Evolutionary conservation across 352 stramenopile genomes (phyloP), one percentile per base, ranked within the genome.

Genomic region (Globisporangium apiculatum): DNA sequence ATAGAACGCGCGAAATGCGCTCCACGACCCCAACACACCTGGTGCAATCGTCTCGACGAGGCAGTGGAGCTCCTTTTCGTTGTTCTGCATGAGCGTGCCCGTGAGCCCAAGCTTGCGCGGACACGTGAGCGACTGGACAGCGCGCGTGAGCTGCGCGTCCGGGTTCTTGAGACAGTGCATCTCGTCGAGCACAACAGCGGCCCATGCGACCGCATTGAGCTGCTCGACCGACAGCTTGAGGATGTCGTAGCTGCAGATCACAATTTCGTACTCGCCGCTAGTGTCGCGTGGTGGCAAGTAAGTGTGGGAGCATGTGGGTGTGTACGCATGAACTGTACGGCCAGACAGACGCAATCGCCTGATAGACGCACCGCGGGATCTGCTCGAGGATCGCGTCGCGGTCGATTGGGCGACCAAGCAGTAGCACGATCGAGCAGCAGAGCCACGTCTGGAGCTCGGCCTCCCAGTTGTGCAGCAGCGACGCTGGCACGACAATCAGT

Each of bases 391-490:
- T 83, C 14, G 65, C 59, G 35, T 79, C 65, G 1, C 83, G 78
- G 15, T 92, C 76, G 31, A 60, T 51, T 35, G 71, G 69, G 37
- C 86, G 87, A 4, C 83, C 83, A 36, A 83, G 71, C 8, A 92
- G 60, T 49, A 90, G 81, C 1, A 86, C 71, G 7, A 79, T 82
- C 9, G 57, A 71, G 37, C 77, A 87, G 18, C 76, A 84, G 65
- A 92, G 79, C 96, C 85, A 99, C n/a, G 91, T 72, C 60, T 98
- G 98, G 38, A 99, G 86, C 69, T 99, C 97, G 15, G 91, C 90
- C 64, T 99, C 97, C 97, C 97, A 99, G 64, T 99, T 99, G 50
- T 99, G 86, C 14, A 99, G 85, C 60, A 97, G 93, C 11, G 88
- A 98, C 40, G 96, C 99, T 31, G 97, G 97, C 7, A 99, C 97